phyloP scores from a whole-genome alignment of 176 grass and related monocot genomes.

The Saccharum officinarum region DNA sequence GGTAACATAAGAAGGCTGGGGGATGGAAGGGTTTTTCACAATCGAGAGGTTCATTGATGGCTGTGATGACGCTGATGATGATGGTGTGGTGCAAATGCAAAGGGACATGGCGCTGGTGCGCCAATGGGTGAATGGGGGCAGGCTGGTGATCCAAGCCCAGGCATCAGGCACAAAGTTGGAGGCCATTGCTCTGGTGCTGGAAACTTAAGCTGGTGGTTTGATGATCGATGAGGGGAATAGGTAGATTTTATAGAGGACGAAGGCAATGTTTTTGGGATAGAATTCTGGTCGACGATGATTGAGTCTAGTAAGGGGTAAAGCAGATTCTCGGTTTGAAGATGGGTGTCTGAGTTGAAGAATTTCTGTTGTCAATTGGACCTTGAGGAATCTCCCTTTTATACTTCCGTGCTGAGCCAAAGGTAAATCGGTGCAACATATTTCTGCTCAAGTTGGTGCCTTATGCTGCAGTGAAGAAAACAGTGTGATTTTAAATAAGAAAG shows the following conservation, averaged over 20 bases:
- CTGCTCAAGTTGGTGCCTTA: slow-evolving; percentile 15
- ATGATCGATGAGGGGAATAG: neutral
- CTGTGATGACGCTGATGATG: slow-evolving; percentile 23
- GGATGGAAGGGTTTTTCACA: slow-evolving; percentile 40
- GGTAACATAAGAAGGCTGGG: slow-evolving; percentile 50
- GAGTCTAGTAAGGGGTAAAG: slow-evolving; percentile 34
- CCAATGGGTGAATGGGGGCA: slow-evolving; percentile 83
- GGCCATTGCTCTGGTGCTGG: slow-evolving; percentile 47
- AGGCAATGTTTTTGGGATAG: slow-evolving; percentile 26
- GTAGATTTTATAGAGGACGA: slow-evolving; percentile 40
- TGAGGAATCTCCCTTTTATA: slow-evolving; percentile 38
- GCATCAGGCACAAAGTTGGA: slow-evolving; percentile 54
- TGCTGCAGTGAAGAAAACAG: neutral
- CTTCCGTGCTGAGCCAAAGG: neutral
- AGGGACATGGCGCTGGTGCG: slow-evolving; percentile 60
- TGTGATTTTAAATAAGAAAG: neutral
- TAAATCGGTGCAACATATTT: neutral
- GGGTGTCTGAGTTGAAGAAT: slow-evolving; percentile 9
- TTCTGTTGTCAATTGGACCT: neutral
- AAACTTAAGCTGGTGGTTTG: slow-evolving; percentile 23
- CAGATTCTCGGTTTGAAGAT: slow-evolving; percentile 32
- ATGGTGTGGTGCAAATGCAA: slow-evolving; percentile 62
- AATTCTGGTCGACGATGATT: slow-evolving; percentile 24
- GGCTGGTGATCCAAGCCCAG: slow-evolving; percentile 72
- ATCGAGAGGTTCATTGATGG: slow-evolving; percentile 63